Base-by-base conservation (phyloP, 176 grass and related monocot species). In the Aechmea fasciata region DNA sequence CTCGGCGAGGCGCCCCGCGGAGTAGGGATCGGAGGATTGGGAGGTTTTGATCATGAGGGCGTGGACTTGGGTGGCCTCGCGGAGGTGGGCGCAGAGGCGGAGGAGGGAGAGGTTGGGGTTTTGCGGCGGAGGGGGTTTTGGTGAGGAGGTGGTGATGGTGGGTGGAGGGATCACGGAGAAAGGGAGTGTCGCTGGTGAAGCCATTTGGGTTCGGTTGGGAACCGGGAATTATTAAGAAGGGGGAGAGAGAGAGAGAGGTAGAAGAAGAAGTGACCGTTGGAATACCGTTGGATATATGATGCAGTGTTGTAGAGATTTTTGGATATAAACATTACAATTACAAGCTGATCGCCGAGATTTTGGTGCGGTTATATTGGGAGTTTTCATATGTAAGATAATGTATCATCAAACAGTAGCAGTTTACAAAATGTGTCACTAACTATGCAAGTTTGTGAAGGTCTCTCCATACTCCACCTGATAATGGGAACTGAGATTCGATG, bases 81-180 rank as follows among this genome's bases (percentile, higher is more conserved):
- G 70, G 53, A 73, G 70, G 70, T 62, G 52, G 54, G 52, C 13
- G 54, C 70, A 73, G 53, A 73, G 70, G 28, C 14, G 70, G 29
- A 73, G 70, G 70, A 73, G 54, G 70, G 70, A 73, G 28, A 73
- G 70, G 70, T 63, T 62, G 52, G 70, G 29, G 50, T 49, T 62
- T 33, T 55, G 15, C 18, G 33, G n/a, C 13, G 52, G 29, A 2
- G 25, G 11, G 14, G 52, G 11, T 7, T 14, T 61, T 5, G 55
- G 7, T 22, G n/a, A 1, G 64, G 51, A 69, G 11, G 50, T 59
- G 69, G 73, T 73, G 28, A 49, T 10, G 14, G 19, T 23, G 4
- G 47, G 17, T 10, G 57, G 65, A 3, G 75, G 61, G 19, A 73
- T n/a, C 6, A 18, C 10, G 28, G 52, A 73, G 79, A 80, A 77